Base-by-base conservation (phyloP, 805 yeast species). In the Ogataea pini region DNA sequence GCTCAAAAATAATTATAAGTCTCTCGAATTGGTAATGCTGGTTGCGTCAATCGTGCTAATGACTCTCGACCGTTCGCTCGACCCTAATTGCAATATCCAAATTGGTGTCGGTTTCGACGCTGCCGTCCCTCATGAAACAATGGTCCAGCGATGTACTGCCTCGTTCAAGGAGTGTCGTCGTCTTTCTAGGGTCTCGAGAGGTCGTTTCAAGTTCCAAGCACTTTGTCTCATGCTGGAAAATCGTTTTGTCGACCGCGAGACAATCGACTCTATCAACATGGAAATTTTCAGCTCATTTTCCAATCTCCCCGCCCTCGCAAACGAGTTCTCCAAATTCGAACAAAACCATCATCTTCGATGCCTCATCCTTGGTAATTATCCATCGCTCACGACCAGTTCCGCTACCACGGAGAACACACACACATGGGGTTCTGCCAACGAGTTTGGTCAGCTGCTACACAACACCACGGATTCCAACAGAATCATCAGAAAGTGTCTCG, bases 11-110 rank as follows among this genome's bases (percentile, higher is more conserved):
- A 42, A 52, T 19, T 48, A 32, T 38, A 29, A 46, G n/a, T 52
- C 58, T 5, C 46, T 58, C 36, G 61, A 55, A 39, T 27, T 45
- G 3, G 46, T 57, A 14, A 53, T 58, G 57, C 36, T 53, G 12
- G 16, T 55, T 1, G 45, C 47, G 17, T 40, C 56, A 1, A 29
- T 58, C 3, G 25, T 41, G 5, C 47, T 58, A 6, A 32, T 44
- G 25, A 27, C 46, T 1, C 28, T 58, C 3, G 53, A 50, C 34
- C 12, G 28, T 12, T 22, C 49, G 16, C 33, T 44, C 9, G 50
- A 48, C 17, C 20, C 48, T 0, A 28, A 41, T n/a, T n/a, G n/a
- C 7, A 7, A 8, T 13, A 33, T 16, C 20, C 10, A 22, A 22
- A 13, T 29, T 18, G 12, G 43, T 1, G n/a, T 45, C 7, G 36